These are phyloP conservation scores for Mortierella sp. DNA, from an alignment of 371 early-diverging fungal species.

Conservation along the genomic window DNA sequence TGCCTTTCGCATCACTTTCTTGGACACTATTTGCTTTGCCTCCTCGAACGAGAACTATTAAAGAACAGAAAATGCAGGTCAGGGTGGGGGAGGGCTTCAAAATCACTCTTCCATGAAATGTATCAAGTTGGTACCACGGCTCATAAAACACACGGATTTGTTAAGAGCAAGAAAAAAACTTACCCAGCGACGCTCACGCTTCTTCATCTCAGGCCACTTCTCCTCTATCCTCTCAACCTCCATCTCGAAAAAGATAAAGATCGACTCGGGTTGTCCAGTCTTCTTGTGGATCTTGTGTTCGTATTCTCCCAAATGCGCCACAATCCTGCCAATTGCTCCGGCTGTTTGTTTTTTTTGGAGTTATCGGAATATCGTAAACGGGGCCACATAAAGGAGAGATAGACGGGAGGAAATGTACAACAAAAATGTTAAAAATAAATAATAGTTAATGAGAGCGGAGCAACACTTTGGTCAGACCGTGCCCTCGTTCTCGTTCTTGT, in stretches of 20 bases:
- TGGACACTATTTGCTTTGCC: conserved; percentile 62
- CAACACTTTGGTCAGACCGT: not conserved
- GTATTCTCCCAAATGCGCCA: conserved; percentile 62
- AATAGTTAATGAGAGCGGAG: not conserved
- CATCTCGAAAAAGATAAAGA: conserved; percentile 71
- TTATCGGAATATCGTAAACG: not conserved
- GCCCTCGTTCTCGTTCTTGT: not conserved
- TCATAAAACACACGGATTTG: not conserved
- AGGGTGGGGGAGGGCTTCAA: not conserved
- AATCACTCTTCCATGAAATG: no score
- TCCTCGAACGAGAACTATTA: conserved; percentile 70
- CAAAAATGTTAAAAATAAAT: conserved; percentile 10
- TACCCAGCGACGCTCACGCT: conserved; percentile 73
- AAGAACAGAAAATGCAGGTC: not conserved
- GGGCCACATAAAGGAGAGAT: not conserved
- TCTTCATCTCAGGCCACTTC: conserved; percentile 69
- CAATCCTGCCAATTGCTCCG: conserved; percentile 65
- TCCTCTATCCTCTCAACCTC: conserved; percentile 65
- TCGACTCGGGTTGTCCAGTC: conserved; percentile 63
- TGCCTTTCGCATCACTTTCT: conserved; percentile 70
- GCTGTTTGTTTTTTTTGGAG: conserved; percentile 43
- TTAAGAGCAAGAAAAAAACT: conserved; percentile 5
- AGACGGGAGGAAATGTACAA: not conserved
- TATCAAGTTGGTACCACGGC: not conserved
- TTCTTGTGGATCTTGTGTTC: conserved; percentile 61